Conservation (phyloP, 1,284 basidiomycete genomes). For the Pyrrhoderma noxium region DNA sequence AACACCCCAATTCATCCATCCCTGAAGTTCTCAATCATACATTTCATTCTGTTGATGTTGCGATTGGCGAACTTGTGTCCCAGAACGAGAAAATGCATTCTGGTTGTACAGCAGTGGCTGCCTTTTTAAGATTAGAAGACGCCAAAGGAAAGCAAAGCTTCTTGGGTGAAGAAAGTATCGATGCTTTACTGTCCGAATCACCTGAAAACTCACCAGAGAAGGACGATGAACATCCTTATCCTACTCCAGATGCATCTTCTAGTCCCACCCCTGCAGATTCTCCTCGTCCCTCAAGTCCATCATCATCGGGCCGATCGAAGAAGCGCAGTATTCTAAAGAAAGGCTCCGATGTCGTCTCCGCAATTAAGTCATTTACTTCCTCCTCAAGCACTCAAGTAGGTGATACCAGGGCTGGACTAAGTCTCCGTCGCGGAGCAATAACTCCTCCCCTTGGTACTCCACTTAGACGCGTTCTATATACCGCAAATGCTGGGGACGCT, state of each 20-base stretch:
- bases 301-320: not conserved
- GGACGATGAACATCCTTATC: slow-evolving; percentile 1
- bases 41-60: slow-evolving; percentile 86
- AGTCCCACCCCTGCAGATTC: slow-evolving; percentile 4
- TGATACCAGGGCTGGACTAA: not conserved
- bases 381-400: slow-evolving; percentile 11
- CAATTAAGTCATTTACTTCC: slow-evolving; percentile 13
- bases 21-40: slow-evolving; percentile 91
- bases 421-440: slow-evolving; percentile 24
- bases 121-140: slow-evolving; percentile 93
- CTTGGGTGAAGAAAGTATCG: slow-evolving; percentile 25
- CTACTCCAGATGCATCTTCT: slow-evolving; percentile 5
- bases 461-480: slow-evolving; percentile 79
- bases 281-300: slow-evolving; percentile 23
- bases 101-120: slow-evolving; percentile 97
- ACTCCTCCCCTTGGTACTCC: slow-evolving; percentile 40
- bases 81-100: slow-evolving; percentile 89
- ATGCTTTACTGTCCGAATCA: slow-evolving; percentile 25
- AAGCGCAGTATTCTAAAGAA: slow-evolving; percentile 5
- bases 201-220: slow-evolving; percentile 14
- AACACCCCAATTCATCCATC: slow-evolving; percentile 49
- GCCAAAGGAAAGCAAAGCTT: slow-evolving; percentile 61
- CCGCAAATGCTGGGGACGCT: slow-evolving; percentile 94
- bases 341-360: slow-evolving; percentile 10
- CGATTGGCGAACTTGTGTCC: slow-evolving; percentile 78